Evolutionary conservation across 2,329 filamentous ascomycete genomes (phyloP).

Genomic region (Apiospora sp.): DNA sequence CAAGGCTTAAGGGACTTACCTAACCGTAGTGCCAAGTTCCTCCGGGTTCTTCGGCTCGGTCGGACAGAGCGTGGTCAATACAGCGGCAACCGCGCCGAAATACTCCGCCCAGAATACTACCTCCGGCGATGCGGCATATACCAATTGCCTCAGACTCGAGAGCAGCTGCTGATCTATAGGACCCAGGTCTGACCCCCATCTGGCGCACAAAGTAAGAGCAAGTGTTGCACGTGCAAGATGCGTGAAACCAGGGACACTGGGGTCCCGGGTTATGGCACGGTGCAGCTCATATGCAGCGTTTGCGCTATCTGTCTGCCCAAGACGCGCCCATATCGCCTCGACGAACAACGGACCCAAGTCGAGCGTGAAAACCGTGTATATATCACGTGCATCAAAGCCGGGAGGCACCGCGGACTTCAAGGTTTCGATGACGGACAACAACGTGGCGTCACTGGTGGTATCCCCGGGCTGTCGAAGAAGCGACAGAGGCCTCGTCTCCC

Average conservation of each 20-base stretch:
- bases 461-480: slow-evolving; percentile 41
- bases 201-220: slow-evolving; percentile 73
- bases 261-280: slow-evolving; percentile 71
- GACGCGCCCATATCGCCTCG: slow-evolving; percentile 59
- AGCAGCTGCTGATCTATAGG: slow-evolving; percentile 56
- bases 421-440: slow-evolving; percentile 47
- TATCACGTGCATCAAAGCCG: slow-evolving; percentile 43
- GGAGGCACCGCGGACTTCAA: slow-evolving; percentile 54
- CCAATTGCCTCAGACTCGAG: slow-evolving; percentile 51
- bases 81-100: slow-evolving; percentile 55
- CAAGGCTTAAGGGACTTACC: slow-evolving; percentile 45
- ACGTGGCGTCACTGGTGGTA: slow-evolving; percentile 32
- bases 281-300: slow-evolving; percentile 77
- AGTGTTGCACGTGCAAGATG: slow-evolving; percentile 77
- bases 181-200: slow-evolving; percentile 73
- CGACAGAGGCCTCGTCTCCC: slow-evolving; percentile 70
- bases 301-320: slow-evolving; percentile 56
- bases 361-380: slow-evolving; percentile 52
- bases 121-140: slow-evolving; percentile 47
- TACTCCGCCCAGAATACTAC: slow-evolving; percentile 63
- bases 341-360: slow-evolving; percentile 55
- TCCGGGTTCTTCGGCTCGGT: slow-evolving; percentile 47
- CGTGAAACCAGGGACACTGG: slow-evolving; percentile 75
- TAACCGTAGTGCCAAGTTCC: slow-evolving; percentile 47
- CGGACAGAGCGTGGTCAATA: slow-evolving; percentile 53